Conservation (phyloP, 2,329 filamentous ascomycete species). For the Sarocladium oryzae region DNA sequence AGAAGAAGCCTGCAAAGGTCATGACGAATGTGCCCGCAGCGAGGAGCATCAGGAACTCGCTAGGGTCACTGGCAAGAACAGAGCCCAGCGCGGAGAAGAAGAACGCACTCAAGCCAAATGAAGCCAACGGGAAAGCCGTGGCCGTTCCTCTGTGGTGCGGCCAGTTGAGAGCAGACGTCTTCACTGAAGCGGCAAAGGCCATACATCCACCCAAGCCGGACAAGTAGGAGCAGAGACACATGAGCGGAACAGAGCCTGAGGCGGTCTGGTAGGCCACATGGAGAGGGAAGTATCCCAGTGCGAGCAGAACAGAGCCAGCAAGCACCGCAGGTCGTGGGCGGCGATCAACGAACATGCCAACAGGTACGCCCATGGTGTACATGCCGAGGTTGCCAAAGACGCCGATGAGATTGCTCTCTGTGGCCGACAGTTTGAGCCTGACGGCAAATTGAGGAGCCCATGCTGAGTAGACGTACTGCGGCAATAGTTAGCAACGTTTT, state of each 20-base stretch:
- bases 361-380: conserved; percentile 84
- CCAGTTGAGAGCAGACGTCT: conserved; percentile 84
- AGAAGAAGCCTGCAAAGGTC: conserved; percentile 73
- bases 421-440: conserved; percentile 79
- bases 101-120: conserved; percentile 91
- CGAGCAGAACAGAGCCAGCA: conserved; percentile 65
- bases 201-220: conserved; percentile 85
- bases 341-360: conserved; percentile 80
- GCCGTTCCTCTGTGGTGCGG: conserved; percentile 86
- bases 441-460: conserved; percentile 96
- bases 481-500: background rate
- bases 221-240: conserved; percentile 81
- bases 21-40: conserved; percentile 72
- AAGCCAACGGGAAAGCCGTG: conserved; percentile 86
- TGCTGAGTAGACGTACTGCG: conserved; percentile 92
- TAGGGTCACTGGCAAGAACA: conserved; percentile 76
- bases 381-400: conserved; percentile 85
- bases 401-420: conserved; percentile 85
- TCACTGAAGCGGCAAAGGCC: conserved; percentile 84
- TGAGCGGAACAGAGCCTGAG: conserved; percentile 45
- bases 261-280: conserved; percentile 70
- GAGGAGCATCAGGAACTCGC: conserved; percentile 72
- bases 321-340: conserved; percentile 73
- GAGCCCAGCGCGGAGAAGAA: conserved; percentile 83
- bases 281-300: conserved; percentile 78